phyloP scores from a whole-genome alignment of 192 early-diverging fungal genomes.

The Funneliformis mosseae region DNA sequence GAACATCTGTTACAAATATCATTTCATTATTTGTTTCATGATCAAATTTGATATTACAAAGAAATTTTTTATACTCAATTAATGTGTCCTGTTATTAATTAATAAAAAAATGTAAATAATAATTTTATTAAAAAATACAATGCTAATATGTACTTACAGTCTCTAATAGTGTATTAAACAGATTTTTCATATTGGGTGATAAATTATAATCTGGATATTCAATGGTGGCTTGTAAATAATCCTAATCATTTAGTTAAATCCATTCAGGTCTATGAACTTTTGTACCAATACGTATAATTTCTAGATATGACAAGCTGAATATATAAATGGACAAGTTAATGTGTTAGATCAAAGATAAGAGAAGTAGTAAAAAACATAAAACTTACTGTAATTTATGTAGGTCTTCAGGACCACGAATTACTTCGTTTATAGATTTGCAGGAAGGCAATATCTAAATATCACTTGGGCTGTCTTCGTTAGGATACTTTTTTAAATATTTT shows the following conservation, averaged over 20 bases:
- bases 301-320: slow-evolving; percentile 18
- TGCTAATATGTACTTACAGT: slow-evolving; percentile 20
- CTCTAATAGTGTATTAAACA: slow-evolving; percentile 15
- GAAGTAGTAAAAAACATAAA: slow-evolving; percentile 11
- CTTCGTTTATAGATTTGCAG: slow-evolving; percentile 6
- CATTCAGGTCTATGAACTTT: slow-evolving; percentile 21
- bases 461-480: slow-evolving; percentile 16
- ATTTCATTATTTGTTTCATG: slow-evolving; percentile 8
- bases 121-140: slow-evolving; percentile 9
- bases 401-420: slow-evolving; percentile 19
- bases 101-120: slow-evolving; percentile 30
- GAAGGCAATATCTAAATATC: slow-evolving; percentile 20
- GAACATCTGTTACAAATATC: slow-evolving; percentile 31
- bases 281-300: slow-evolving; percentile 20
- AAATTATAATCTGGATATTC: slow-evolving; percentile 27
- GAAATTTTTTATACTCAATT: slow-evolving; percentile 25
- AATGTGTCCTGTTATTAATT: slow-evolving; percentile 22
- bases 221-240: slow-evolving; percentile 22
- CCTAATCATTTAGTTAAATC: slow-evolving; percentile 19
- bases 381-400: slow-evolving; percentile 20
- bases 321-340: background rate
- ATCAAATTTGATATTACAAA: slow-evolving; percentile 25
- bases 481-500: slow-evolving; percentile 18
- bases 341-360: background rate
- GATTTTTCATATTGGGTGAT: slow-evolving; percentile 3